These are phyloP conservation scores for Trichaptum fuscoviolaceum DNA, from an alignment of 768 basidiomycete genomes.

Conservation along the genomic window DNA sequence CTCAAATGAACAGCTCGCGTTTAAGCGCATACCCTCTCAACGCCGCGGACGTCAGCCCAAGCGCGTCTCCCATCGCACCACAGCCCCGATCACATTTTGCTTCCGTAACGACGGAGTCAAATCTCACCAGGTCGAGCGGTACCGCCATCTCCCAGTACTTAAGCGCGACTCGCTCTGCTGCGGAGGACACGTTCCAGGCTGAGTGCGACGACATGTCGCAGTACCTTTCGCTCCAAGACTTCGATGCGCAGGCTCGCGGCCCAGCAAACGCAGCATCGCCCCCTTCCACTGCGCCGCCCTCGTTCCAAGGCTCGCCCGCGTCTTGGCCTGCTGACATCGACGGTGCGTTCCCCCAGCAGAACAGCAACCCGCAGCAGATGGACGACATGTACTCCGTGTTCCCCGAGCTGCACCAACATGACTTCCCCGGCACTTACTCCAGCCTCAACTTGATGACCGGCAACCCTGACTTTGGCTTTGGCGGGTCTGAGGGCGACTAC, in stretches of 20 bases:
- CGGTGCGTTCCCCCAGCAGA: neutral
- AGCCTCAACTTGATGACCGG: neutral
- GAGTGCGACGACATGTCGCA: neutral
- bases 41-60: conserved; percentile 5
- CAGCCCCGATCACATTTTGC: conserved; percentile 4
- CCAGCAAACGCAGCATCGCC: neutral
- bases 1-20: neutral
- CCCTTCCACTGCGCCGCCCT: neutral
- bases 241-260: neutral
- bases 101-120: conserved; percentile 2
- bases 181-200: neutral
- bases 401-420: conserved; percentile 2
- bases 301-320: neutral
- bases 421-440: neutral
- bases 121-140: neutral
- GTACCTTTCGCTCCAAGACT: neutral
- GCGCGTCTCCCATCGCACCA: conserved; percentile 2
- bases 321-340: neutral
- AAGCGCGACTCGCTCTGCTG: neutral
- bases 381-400: neutral
- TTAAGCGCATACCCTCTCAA: neutral
- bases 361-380: neutral
- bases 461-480: neutral
- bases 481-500: neutral
- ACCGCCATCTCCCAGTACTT: neutral